Base-by-base conservation (phyloP, 2,329 filamentous ascomycete species). In the Trichoderma guizhouense region DNA sequence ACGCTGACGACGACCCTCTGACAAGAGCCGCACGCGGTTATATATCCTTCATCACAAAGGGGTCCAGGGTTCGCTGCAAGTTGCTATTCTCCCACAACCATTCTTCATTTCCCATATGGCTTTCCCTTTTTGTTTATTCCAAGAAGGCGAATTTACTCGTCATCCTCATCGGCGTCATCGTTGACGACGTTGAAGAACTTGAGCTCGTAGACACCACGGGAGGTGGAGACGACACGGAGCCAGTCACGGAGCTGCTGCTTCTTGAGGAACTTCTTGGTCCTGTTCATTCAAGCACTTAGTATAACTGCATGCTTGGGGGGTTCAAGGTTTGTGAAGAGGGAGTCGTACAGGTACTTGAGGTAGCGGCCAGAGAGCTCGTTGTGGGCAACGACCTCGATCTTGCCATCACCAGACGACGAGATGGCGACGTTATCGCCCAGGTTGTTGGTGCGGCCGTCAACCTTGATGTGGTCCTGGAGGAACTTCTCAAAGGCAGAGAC, bases 181-280 rank as follows among this genome's bases (percentile, higher is more conserved):
- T 97, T 96, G 82, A 98, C 95, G 83, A 99, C 95, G 90, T 99
- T 99, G 94, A 97, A 99, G 95, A 99, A 99, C 89, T 97, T 95
- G 86, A 99, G 92, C 90, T 98, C 95, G 89, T 99, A 99, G 78
- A 98, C 95, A 83, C 96, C 95, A 89, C 95, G 95, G 85, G 93
- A 94, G 84, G 95, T 98, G 79, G 94, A 97, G 82, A 99, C 96
- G 80, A 99, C 95, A 82, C 96, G 95, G 83, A 99, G 93, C 96
- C 96, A 99, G 90, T 99, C 96, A 88, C 96, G 94, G 84, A 99
- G 93, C 91, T 98, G 95, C 90, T 98, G 94, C 93, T 99, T 99
- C 94, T 99, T 99, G 86, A 99, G 92, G 92, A 97, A 99, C 91
- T 99, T 99, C 94, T 99, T 99, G 85, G 96, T 99, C 84, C 94